Evolutionary conservation across 2,329 filamentous ascomycete species (phyloP).

Genomic region (Dactylellina parvicollis): DNA sequence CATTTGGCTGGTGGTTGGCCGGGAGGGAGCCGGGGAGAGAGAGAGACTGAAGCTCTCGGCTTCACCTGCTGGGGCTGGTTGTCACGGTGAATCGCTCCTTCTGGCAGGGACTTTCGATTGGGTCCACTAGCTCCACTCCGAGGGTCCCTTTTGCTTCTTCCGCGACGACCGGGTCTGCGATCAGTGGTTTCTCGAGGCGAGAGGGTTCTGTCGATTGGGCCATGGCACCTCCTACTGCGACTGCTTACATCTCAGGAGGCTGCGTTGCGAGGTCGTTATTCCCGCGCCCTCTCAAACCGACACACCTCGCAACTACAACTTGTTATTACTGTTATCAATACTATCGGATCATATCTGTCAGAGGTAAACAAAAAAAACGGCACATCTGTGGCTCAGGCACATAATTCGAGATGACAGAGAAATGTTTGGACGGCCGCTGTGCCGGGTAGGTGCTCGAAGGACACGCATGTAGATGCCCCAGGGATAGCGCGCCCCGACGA

Average conservation of each 20-base stretch:
- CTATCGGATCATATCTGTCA: too few relatives aligned
- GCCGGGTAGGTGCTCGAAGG: too few relatives aligned
- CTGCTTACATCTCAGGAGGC: conserved; percentile 44
- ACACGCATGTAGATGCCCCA: too few relatives aligned
- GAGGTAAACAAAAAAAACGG: too few relatives aligned
- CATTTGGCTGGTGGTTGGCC: conserved; percentile 47
- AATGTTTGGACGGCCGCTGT: too few relatives aligned
- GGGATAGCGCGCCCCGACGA: conserved; percentile 13
- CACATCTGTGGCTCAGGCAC: too few relatives aligned
- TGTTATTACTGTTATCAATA: too few relatives aligned
- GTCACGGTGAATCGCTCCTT: conserved; percentile 53
- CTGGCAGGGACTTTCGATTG: conserved; percentile 52
- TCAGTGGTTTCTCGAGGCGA: conserved; percentile 51
- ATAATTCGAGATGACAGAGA: too few relatives aligned
- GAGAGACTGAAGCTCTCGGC: conserved; percentile 8
- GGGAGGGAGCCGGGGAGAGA: conserved; percentile 7
- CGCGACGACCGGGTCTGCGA: conserved; percentile 22
- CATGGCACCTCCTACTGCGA: conserved; percentile 47
- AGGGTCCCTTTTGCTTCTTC: conserved; percentile 42
- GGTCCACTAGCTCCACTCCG: conserved; percentile 42
- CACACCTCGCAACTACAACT: too few relatives aligned
- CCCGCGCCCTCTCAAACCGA: too few relatives aligned
- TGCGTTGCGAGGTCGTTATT: neutral
- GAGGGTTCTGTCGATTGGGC: conserved; percentile 41
- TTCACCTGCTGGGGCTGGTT: conserved; percentile 50